phyloP scores from a whole-genome alignment of 495 filamentous ascomycete genomes.

The Pseudotulostoma volvatum region DNA sequence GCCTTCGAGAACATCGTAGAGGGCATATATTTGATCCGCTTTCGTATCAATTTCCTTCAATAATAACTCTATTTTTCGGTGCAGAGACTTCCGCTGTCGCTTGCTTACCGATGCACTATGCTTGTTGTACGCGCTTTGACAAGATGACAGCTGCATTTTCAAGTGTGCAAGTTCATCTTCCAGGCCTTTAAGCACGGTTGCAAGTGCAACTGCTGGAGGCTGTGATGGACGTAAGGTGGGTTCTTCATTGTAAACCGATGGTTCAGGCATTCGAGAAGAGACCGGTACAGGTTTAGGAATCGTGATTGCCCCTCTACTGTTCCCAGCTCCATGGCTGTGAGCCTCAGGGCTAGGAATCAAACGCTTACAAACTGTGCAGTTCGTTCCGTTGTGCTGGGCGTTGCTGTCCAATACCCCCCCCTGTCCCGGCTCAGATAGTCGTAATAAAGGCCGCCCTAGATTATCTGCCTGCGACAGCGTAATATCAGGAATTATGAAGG shows the following conservation, averaged over 20 bases:
- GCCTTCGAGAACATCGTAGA: conserved; percentile 83
- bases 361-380: conserved; percentile 60
- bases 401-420: conserved; percentile 40
- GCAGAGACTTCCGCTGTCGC: conserved; percentile 47
- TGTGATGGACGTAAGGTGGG: conserved; percentile 64
- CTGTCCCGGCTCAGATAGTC: conserved; percentile 34
- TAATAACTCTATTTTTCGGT: conserved; percentile 46
- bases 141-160: conserved; percentile 43
- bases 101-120: conserved; percentile 54
- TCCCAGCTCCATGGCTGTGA: conserved; percentile 10
- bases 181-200: conserved; percentile 60
- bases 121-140: conserved; percentile 45
- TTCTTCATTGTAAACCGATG: conserved; percentile 42
- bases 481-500: conserved; percentile 58
- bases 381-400: conserved; percentile 47
- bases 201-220: conserved; percentile 57
- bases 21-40: conserved; percentile 71
- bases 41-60: conserved; percentile 55
- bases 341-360: conserved; percentile 23
- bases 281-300: conserved; percentile 56
- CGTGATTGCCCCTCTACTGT: conserved; percentile 36
- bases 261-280: conserved; percentile 43
- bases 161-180: conserved; percentile 73
- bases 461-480: conserved; percentile 31
- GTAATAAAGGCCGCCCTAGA: conserved; percentile 17